Conservation (phyloP, 2,329 filamentous ascomycete genomes). For the Cytospora chrysosperma region DNA sequence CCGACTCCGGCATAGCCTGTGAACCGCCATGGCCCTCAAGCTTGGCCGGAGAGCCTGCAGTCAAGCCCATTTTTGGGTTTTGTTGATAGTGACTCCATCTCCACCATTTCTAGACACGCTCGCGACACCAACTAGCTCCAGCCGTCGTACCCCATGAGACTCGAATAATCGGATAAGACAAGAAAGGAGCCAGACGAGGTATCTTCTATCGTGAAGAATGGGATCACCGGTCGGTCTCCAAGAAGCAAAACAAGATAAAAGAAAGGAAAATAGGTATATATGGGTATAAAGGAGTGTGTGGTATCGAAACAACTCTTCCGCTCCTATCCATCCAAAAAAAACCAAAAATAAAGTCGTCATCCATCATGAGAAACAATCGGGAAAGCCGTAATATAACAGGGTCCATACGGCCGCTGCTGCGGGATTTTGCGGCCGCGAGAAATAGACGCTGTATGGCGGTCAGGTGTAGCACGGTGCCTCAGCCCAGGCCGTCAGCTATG, state of each 20-base stretch:
- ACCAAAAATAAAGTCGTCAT: conserved; percentile 17
- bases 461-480: neutral
- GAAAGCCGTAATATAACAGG: conserved; percentile 1
- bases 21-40: neutral
- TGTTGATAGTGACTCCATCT: neutral
- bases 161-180: conserved; percentile 1
- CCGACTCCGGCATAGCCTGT: neutral
- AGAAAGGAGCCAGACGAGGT: neutral
- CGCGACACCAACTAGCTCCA: neutral
- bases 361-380: conserved; percentile 21
- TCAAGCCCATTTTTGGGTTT: too few relatives aligned
- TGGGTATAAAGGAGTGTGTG: conserved; percentile 25
- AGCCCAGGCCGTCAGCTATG: neutral
- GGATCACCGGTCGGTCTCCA: conserved; percentile 18
- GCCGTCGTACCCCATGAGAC: conserved; percentile 4
- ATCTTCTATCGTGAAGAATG: conserved; percentile 20
- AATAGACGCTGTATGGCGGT: conserved; percentile 9
- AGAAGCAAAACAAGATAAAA: neutral
- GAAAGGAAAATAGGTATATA: conserved; percentile 6
- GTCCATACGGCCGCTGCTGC: neutral
- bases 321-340: conserved; percentile 14
- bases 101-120: neutral
- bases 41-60: neutral
- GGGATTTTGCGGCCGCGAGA: neutral
- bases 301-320: conserved; percentile 19